These are phyloP conservation scores for Polytrichum formosum DNA, from an alignment of 225 moss, liverwort and hornwort species.

Conservation along the genomic window DNA sequence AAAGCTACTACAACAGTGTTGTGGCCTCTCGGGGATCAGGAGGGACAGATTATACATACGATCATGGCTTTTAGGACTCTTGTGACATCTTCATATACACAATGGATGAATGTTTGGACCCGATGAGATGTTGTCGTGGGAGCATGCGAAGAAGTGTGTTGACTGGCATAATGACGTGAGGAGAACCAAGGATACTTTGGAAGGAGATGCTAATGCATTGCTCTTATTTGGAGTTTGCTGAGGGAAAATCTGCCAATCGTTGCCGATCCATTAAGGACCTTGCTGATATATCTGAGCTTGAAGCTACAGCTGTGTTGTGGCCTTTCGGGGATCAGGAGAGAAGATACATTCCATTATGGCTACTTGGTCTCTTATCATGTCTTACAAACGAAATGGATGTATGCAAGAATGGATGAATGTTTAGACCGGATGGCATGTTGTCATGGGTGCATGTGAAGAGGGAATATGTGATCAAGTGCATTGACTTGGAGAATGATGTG, in stretches of 20 bases:
- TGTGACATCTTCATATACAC: conserved; percentile 3
- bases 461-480: conserved; percentile 61
- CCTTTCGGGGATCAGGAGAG: conserved; percentile 26
- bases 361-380: too few species aligned
- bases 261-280: conserved; percentile 66
- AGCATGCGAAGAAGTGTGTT: conserved; percentile 73
- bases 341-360: background rate
- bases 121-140: conserved; percentile 64
- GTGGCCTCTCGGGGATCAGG: conserved; percentile 25
- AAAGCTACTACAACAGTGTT: conserved; percentile 43
- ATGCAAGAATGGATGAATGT: conserved; percentile 75
- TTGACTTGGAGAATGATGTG: conserved; percentile 80
- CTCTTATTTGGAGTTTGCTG: conserved; percentile 66
- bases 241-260: conserved; percentile 66
- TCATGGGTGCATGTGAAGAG: conserved; percentile 78
- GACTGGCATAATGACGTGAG: conserved; percentile 83
- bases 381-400: conserved; percentile 15
- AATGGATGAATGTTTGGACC: conserved; percentile 73
- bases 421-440: conserved; percentile 56
- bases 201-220: conserved; percentile 90
- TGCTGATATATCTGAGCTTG: conserved; percentile 52
- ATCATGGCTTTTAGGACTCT: conserved; percentile 9
- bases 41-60: conserved; percentile 9
- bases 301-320: conserved; percentile 40
- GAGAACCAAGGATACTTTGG: conserved; percentile 70